phyloP scores from a whole-genome alignment of 148 eudicot species.

The Camellia granthamiana region DNA sequence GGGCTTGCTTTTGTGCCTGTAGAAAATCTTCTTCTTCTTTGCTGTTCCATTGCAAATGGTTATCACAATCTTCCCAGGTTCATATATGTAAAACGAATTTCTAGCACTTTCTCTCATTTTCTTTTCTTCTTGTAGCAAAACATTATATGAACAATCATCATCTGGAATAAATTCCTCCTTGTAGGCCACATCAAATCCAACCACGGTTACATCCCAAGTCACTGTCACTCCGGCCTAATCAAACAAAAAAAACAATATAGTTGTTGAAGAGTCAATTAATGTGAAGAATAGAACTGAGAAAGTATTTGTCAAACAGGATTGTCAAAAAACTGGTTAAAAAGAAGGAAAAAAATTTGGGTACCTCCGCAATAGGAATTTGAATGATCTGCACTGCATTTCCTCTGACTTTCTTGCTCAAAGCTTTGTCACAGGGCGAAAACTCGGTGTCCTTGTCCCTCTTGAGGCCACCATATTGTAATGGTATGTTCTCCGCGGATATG shows the following conservation, averaged over 20 bases:
- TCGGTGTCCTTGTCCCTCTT: constrained; percentile 54
- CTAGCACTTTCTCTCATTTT: constrained; percentile 43
- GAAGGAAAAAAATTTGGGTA: neutral
- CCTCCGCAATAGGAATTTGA: constrained; percentile 47
- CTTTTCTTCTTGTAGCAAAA: constrained; percentile 56
- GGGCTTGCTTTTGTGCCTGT: constrained; percentile 51
- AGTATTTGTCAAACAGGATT: no score
- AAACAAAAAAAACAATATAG: neutral
- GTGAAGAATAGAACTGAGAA: no score
- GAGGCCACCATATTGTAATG: constrained; percentile 78
- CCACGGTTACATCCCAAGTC: constrained; percentile 57
- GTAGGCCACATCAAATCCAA: constrained; percentile 62
- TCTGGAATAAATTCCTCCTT: constrained; percentile 78
- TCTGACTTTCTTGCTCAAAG: constrained; percentile 24
- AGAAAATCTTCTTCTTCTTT: constrained; percentile 57
- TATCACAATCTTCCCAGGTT: constrained; percentile 74
- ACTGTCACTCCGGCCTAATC: constrained; percentile 45
- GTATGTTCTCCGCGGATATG: constrained; percentile 62
- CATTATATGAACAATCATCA: constrained; percentile 80
- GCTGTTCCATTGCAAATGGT: constrained; percentile 46
- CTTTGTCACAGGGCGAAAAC: constrained; percentile 37
- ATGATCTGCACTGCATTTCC: constrained; percentile 29
- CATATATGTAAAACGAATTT: constrained; percentile 64
- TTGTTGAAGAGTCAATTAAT: no score
- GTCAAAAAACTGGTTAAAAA: neutral